phyloP scores from a whole-genome alignment of 805 yeast genomes.

The Diddensiella transvaalensis region DNA sequence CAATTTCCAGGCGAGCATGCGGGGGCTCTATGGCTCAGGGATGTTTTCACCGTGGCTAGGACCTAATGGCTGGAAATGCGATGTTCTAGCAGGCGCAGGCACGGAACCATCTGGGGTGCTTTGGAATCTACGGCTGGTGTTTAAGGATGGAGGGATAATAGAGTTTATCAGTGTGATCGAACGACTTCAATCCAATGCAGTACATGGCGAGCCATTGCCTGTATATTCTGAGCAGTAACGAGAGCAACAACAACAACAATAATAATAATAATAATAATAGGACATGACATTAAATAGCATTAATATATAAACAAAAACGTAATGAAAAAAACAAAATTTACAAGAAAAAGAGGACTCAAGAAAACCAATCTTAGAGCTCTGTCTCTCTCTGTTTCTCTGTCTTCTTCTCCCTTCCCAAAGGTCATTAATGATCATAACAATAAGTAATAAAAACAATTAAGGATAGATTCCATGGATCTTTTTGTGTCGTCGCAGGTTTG shows the following conservation, averaged over 20 bases:
- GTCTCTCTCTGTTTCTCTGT: too few species aligned
- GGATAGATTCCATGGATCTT: conserved; percentile 47
- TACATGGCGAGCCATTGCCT: conserved; percentile 20
- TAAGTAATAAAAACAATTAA: background rate
- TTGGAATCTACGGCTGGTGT: conserved; percentile 28
- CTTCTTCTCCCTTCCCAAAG: too few species aligned
- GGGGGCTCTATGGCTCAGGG: conserved; percentile 19
- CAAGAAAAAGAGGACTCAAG: background rate
- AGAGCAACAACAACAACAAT: too few species aligned
- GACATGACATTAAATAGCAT: background rate
- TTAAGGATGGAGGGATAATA: conserved; percentile 32
- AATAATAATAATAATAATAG: background rate
- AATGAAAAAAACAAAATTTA: background rate
- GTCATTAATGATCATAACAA: too few species aligned
- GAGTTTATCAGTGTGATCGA: conserved; percentile 25
- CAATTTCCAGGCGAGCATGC: conserved; percentile 23
- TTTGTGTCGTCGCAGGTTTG: conserved; percentile 81
- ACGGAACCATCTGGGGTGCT: conserved; percentile 23
- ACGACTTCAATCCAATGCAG: conserved; percentile 1
- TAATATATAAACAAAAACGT: background rate
- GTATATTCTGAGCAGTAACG: conserved; percentile 10
- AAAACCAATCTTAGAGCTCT: background rate
- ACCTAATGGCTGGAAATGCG: conserved; percentile 33
- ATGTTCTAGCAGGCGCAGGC: conserved; percentile 25
- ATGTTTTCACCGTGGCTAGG: conserved; percentile 37